Conservation (phyloP, 176 grass and related monocot genomes). For the Carex kokanica region DNA sequence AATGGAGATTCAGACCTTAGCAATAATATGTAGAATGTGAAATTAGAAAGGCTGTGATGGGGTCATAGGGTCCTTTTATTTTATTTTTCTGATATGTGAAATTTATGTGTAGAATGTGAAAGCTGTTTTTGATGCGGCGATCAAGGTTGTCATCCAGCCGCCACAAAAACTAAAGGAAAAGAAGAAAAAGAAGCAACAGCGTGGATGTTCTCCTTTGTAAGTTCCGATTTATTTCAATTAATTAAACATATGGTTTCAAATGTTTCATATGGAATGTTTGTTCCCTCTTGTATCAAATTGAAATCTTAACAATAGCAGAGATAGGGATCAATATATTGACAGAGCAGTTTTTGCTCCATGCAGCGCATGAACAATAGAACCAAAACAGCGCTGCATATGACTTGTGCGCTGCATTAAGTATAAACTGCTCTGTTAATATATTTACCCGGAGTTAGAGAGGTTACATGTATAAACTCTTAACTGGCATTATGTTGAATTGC, state of each 20-base stretch:
- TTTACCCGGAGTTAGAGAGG: not conserved
- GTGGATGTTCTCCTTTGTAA: slow-evolving; percentile 57
- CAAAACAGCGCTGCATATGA: too few species aligned
- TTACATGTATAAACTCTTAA: not conserved
- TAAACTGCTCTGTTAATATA: too few species aligned
- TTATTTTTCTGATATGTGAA: slow-evolving; percentile 2
- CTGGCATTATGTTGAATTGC: not conserved
- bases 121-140: slow-evolving; percentile 91
- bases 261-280: not conserved
- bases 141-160: slow-evolving; percentile 86
- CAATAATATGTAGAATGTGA: not conserved
- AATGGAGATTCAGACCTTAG: not conserved
- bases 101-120: slow-evolving; percentile 68
- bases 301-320: not conserved
- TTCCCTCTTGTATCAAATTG: not conserved
- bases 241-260: not conserved
- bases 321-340: not conserved
- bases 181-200: slow-evolving; percentile 66
- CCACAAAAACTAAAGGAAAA: slow-evolving; percentile 68
- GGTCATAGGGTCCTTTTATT: not conserved
- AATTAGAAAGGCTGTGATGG: not conserved
- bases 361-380: too few species aligned
- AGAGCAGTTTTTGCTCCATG: too few species aligned
- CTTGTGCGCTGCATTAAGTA: too few species aligned
- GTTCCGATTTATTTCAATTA: slow-evolving; percentile 25